phyloP scores from a whole-genome alignment of 1,284 basidiomycete species.

The Leccinum fallax region DNA sequence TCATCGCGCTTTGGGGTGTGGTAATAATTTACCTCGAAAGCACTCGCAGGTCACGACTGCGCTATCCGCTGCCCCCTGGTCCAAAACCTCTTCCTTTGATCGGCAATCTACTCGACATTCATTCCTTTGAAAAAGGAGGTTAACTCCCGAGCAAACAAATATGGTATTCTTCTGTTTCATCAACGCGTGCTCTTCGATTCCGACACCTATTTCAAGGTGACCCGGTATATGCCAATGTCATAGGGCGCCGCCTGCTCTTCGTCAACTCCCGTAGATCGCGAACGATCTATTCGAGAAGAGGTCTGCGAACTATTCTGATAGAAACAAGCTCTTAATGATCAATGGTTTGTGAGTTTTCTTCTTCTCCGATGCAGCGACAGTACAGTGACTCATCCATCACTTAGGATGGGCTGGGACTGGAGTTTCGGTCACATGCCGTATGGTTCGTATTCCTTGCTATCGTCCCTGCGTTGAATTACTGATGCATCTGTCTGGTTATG shows the following conservation, averaged over 20 bases:
- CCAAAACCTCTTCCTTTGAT: slow-evolving; percentile 36
- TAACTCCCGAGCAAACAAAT: slow-evolving; percentile 35
- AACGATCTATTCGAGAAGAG: slow-evolving; percentile 41
- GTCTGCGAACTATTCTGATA: slow-evolving; percentile 34
- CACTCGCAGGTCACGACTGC: slow-evolving; percentile 14
- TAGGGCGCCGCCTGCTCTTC: slow-evolving; percentile 27
- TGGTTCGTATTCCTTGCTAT: slow-evolving; percentile 28
- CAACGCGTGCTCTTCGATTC: neutral
- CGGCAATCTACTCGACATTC: slow-evolving; percentile 36
- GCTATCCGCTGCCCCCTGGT: slow-evolving; percentile 32
- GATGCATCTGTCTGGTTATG: neutral
- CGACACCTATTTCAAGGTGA: slow-evolving; percentile 24
- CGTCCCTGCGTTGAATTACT: neutral
- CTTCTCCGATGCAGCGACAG: too few relatives aligned
- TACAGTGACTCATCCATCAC: slow-evolving; percentile 3
- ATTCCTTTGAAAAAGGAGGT: slow-evolving; percentile 27
- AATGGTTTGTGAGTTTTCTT: slow-evolving; percentile 31
- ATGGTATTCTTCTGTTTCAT: slow-evolving; percentile 26
- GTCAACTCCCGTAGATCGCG: slow-evolving; percentile 37
- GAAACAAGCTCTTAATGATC: slow-evolving; percentile 35
- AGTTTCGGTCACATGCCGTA: slow-evolving; percentile 55
- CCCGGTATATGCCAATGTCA: slow-evolving; percentile 20
- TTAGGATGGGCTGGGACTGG: slow-evolving; percentile 55
- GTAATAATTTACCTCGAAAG: slow-evolving; percentile 23
- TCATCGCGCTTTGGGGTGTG: slow-evolving; percentile 28